phyloP scores from a whole-genome alignment of 345 rosid species.

The Streptanthus diversifolius region DNA sequence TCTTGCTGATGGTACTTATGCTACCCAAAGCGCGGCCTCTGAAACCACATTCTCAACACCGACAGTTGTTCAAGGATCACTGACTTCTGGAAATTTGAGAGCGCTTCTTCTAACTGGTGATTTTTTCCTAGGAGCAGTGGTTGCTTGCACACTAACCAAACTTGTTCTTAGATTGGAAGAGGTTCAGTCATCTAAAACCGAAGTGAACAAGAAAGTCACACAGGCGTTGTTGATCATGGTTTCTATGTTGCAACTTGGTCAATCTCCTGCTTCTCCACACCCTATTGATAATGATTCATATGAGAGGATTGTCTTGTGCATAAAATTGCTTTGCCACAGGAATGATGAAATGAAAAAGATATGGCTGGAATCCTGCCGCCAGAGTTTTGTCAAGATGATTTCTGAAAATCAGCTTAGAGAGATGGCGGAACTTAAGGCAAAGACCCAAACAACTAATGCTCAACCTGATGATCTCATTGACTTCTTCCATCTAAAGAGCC shows the following conservation, averaged over 20 bases:
- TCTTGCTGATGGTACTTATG: slow-evolving; percentile 91
- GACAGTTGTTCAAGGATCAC: slow-evolving; percentile 69
- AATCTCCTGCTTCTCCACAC: slow-evolving; percentile 79
- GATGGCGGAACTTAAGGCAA: slow-evolving; percentile 85
- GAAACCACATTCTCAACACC: slow-evolving; percentile 84
- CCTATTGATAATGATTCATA: slow-evolving; percentile 91
- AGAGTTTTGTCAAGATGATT: slow-evolving; percentile 94
- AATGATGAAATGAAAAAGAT: slow-evolving; percentile 76
- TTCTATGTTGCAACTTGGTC: slow-evolving; percentile 92
- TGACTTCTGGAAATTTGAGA: slow-evolving; percentile 69
- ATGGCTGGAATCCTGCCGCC: slow-evolving; percentile 89
- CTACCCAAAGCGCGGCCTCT: slow-evolving; percentile 89
- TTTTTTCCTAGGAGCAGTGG: slow-evolving; percentile 98
- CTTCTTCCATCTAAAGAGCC: slow-evolving; percentile 96
- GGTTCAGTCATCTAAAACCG: slow-evolving; percentile 76
- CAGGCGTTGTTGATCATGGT: slow-evolving; percentile 84
- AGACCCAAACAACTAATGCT: slow-evolving; percentile 85
- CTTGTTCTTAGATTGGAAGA: slow-evolving; percentile 91
- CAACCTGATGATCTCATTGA: slow-evolving; percentile 98
- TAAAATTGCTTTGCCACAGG: slow-evolving; percentile 74
- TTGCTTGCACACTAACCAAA: slow-evolving; percentile 85
- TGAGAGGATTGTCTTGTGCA: slow-evolving; percentile 81
- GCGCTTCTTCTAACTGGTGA: slow-evolving; percentile 91
- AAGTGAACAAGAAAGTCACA: slow-evolving; percentile 61
- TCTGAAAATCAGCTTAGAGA: slow-evolving; percentile 87